A percentile compares a stretch with the other conserved stretches of the same genome.
These are phyloP conservation scores for Xylariaceae sp. DNA, from an alignment of 2,329 filamentous ascomycete species.

Conservation along the genomic window DNA sequence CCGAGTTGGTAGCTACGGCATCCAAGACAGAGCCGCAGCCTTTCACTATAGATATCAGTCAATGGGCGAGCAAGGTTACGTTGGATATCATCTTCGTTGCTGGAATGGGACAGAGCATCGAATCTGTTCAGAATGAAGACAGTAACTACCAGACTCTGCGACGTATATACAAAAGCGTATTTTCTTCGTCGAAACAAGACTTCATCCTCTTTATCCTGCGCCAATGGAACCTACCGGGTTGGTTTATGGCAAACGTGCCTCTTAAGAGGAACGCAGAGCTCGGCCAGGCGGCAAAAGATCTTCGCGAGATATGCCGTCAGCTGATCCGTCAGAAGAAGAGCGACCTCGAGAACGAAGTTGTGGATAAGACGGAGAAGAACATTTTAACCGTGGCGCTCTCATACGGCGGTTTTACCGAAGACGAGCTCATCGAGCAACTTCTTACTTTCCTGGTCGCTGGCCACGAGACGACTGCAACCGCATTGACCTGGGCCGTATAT, in stretches of 20 bases:
- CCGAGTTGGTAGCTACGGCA: constrained; percentile 1
- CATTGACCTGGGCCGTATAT: constrained; percentile 17
- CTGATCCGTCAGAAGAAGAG: constrained; percentile 19
- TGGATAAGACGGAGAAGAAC: constrained; percentile 17
- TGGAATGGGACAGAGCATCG: constrained; percentile 15
- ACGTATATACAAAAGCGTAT: constrained; percentile 14
- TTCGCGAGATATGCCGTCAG: constrained; percentile 17
- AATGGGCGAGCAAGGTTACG: constrained; percentile 17
- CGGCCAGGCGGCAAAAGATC: constrained; percentile 3
- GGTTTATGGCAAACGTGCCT: constrained; percentile 11
- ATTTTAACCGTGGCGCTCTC: constrained; percentile 20
- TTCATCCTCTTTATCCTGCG: constrained; percentile 14
- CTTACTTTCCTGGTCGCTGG: constrained; percentile 19
- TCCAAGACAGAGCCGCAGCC: constrained; percentile 4
- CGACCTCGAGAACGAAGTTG: constrained; percentile 16
- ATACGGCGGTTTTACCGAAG: constrained; percentile 19
- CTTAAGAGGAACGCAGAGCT: constrained; percentile 13
- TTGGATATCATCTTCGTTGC: constrained; percentile 20
- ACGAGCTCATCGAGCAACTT: constrained; percentile 20
- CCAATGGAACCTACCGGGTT: constrained; percentile 12
- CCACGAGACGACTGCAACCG: constrained; percentile 19
- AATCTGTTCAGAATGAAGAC: constrained; percentile 17
- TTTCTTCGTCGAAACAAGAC: constrained; percentile 8
- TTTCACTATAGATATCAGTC: constrained; percentile 9
- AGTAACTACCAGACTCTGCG: constrained; percentile 10